Conservation (phyloP, 495 filamentous ascomycete genomes). For the Hypoxylon crocopeplum region DNA sequence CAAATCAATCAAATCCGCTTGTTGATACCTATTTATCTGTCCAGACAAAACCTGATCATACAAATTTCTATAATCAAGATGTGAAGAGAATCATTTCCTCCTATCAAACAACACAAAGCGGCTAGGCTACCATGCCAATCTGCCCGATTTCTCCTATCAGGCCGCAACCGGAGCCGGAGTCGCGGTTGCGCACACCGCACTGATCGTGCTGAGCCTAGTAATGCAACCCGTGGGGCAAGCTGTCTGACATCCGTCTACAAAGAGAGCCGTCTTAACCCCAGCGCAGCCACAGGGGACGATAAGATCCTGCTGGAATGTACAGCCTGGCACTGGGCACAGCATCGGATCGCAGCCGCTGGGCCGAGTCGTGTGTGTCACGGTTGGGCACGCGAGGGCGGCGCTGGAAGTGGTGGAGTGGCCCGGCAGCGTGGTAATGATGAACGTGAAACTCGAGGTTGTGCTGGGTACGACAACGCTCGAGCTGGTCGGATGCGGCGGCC, state of each 20-base stretch:
- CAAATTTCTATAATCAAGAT: no score
- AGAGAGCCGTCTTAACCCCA: slow-evolving; percentile 46
- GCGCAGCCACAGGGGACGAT: slow-evolving; percentile 48
- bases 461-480: no score
- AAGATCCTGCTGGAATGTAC: slow-evolving; percentile 41
- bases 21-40: neutral
- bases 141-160: neutral
- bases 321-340: slow-evolving; percentile 50
- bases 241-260: slow-evolving; percentile 49
- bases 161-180: neutral
- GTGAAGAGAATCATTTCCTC: neutral
- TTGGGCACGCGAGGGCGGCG: slow-evolving; percentile 46
- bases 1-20: neutral
- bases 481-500: slow-evolving; percentile 3
- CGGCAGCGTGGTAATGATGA: slow-evolving; percentile 41
- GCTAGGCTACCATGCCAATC: no score
- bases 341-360: slow-evolving; percentile 48
- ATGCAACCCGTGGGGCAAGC: slow-evolving; percentile 46
- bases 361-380: slow-evolving; percentile 47
- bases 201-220: slow-evolving; percentile 44
- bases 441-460: slow-evolving; percentile 6
- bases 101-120: no score
- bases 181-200: slow-evolving; percentile 25
- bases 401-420: slow-evolving; percentile 14
- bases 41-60: no score